Evolutionary conservation across 495 filamentous ascomycete genomes (phyloP), one percentile per base, ranked within the genome.

Genomic region (Tuber calosporum): DNA sequence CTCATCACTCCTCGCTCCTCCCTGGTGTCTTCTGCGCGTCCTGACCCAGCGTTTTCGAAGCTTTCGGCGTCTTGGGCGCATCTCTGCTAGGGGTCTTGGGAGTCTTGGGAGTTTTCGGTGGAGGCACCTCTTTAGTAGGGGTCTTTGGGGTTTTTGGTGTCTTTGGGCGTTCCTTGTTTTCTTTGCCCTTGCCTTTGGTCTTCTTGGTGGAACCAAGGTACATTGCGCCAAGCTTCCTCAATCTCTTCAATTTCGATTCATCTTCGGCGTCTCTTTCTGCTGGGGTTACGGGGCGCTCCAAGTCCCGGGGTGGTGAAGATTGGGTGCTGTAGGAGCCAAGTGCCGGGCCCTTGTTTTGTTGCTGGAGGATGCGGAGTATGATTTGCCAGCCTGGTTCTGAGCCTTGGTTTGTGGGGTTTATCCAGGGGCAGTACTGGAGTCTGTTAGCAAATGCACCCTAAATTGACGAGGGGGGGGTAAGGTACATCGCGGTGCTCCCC

Each of bases 191-290:
- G 69, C 68, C 75, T 80, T 77, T 71, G 8, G 42, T 73, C 68
- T 78, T 80, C 73, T 78, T 81, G 9, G 70, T 74, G 70, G 79
- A 75, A 15, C 80, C 80, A 66, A 82, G 81, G 67, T 82, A 82
- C 72, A 82, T 39, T 34, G 74, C 79, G 69, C 81, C 81, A 19
- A 82, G 67, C 62, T 80, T 80, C 67, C 76, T 77, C 53, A 82
- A 68, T 69, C 69, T 77, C 42, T 77, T 77, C 66, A 77, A 41
- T 70, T 78, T 78, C 41, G 75, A 73, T 68, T 78, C 70, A 30
- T 80, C 72, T 58, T 80, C 78, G 13, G 78, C 79, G 38, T 81
- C 75, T 48, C 78, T 75, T 73, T 77, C 72, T 37, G 75, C 75
- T 1, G 76, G 76, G 4, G 76, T 78, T 39, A 53, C 74, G n/a